Evolutionary conservation across 116 monocot genomes (phyloP), one percentile per base, ranked within the genome.

Genomic region (Zostera marina): DNA sequence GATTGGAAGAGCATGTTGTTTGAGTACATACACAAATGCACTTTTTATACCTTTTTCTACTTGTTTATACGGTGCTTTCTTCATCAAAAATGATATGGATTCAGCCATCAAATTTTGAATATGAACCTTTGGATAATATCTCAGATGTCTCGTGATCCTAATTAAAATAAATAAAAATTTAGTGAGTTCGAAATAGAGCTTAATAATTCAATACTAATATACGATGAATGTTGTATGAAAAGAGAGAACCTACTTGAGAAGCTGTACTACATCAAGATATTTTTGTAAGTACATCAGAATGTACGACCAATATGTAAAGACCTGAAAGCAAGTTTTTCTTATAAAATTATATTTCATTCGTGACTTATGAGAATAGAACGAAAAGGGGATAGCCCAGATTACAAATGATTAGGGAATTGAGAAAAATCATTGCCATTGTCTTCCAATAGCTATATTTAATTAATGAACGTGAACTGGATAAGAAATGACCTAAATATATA

Each of bases 91-190:
- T 12, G 96, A 88, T 58, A 89, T 46, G 15, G 80, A 69, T 52
- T 89, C 89, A 23, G 89, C 85, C 89, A 89, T 85, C 41, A 89
- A 96, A 39, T 81, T 85, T 71, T 78, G 85, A 39, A 89, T 68
- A 63, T 82, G 76, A 68, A 80, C 76, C 63, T 85, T 96, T 16
- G 76, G 67, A 56, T 74, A 96, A 67, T 66, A 79, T 62, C 96
- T 75, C 64, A 96, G 51, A 44, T 25, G 43, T 22, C 20, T 45
- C 39, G 96, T 89, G 47, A 85, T 70, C 76, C 93, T 93, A 66
- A 24, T 22, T 11, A 61, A 44, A 61, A 45, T 17, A 17, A 4
- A 19, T 17, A 17, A 4, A 19, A 58, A 2, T 19, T 58, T 58
- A 32, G 32, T 46, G n/a, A 46, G 45, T 46, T 3, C 11, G 7